Base-by-base conservation (phyloP, 257 asterid genomes). In the Nicotiana attenuata region DNA sequence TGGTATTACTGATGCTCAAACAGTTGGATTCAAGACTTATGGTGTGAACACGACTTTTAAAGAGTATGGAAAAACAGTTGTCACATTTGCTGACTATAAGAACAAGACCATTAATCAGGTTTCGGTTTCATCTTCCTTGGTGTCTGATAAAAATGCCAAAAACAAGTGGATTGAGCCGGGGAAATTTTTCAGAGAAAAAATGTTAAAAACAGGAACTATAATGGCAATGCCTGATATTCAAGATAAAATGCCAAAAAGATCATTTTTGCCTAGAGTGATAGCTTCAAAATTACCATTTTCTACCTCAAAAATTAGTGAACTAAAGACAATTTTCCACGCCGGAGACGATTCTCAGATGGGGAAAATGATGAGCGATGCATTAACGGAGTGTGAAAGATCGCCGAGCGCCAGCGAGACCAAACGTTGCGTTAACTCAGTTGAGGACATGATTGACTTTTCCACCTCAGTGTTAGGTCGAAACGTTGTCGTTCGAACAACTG, bases 231-330 rank as follows among this genome's bases (percentile, higher is more conserved):
- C 99, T 0, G 97, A 95, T 87, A 88, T 95, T 28, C 85, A 86
- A 1, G 99, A 95, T 38, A 95, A 88, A 87, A 93, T 95, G 99
- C 99, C 99, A 0, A 84, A 87, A 87, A 90, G 99, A 92, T 93
- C 99, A 1, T 95, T 95, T 81, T 82, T 95, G 60, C 99, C 98
- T 87, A 90, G 98, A n/a, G 82, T 73, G 16, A 90, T 95, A 2
- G 85, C 87, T 28, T 90, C 97, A 5, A 93, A 95, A 85, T 41
- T 95, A 56, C 97, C 99, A 22, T 95, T 95, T 59, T 92, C 99
- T 0, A 88, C 89, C 26, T 87, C 92, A 31, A 95, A 90, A 45
- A 61, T 93, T 0, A 69, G 1, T 0, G 88, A 87, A 0, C 63
- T 95, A 55, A 90, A 89, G 82, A 68, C 35, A 56, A 85, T 93